Evolutionary conservation across 495 filamentous ascomycete genomes (phyloP).

Genomic region (Darksidea phi): DNA sequence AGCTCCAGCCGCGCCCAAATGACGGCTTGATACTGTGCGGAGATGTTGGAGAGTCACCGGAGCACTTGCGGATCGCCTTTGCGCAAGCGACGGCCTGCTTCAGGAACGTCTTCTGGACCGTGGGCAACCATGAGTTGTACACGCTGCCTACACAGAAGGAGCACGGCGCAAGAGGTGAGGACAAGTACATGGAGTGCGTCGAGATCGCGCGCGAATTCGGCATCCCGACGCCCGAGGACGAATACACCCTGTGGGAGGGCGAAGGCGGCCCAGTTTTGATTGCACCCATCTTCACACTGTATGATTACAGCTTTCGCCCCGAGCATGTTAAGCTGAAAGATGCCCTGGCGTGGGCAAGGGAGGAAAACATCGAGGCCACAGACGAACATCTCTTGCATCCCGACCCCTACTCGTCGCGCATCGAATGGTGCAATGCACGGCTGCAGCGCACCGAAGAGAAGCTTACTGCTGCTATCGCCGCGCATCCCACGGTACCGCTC

Average conservation of each 20-base stretch:
- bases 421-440: slow-evolving; percentile 42
- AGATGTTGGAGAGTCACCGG: slow-evolving; percentile 43
- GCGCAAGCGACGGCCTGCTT: slow-evolving; percentile 39
- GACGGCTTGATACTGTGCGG: slow-evolving; percentile 45
- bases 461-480: slow-evolving; percentile 36
- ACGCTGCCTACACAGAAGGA: slow-evolving; percentile 36
- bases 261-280: slow-evolving; percentile 41
- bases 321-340: slow-evolving; percentile 38
- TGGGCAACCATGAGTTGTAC: slow-evolving; percentile 48
- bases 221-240: slow-evolving; percentile 45
- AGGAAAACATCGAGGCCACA: slow-evolving; percentile 43
- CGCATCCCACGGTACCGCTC: slow-evolving; percentile 34
- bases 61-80: slow-evolving; percentile 42
- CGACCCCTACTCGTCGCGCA: slow-evolving; percentile 39
- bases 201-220: slow-evolving; percentile 39
- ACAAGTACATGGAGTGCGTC: slow-evolving; percentile 44
- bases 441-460: slow-evolving; percentile 37
- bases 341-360: slow-evolving; percentile 43
- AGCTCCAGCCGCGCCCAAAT: slow-evolving; percentile 35
- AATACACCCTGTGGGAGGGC: slow-evolving; percentile 43
- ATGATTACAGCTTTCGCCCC: slow-evolving; percentile 46
- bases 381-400: slow-evolving; percentile 43
- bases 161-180: slow-evolving; percentile 38
- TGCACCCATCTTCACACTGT: slow-evolving; percentile 45
- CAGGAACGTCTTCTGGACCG: slow-evolving; percentile 43